A percentile compares a stretch with the other conserved stretches of the same genome.
These are phyloP conservation scores for Microdochium paspali DNA, from an alignment of 2,329 filamentous ascomycete genomes.

Conservation along the genomic window DNA sequence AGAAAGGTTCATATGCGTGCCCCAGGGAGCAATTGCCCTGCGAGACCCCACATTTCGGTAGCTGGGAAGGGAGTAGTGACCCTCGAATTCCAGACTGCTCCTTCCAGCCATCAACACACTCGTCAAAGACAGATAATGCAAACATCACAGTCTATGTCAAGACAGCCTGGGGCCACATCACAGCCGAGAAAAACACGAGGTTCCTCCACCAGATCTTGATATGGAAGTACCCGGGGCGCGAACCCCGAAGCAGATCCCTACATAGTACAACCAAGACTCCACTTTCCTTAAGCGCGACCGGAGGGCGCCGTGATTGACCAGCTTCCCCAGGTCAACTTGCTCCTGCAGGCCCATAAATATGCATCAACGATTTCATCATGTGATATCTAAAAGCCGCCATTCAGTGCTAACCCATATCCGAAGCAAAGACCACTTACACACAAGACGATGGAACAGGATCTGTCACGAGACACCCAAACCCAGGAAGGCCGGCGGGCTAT, in stretches of 20 bases:
- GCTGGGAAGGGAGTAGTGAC: neutral
- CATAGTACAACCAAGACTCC: neutral
- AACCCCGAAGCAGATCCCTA: neutral
- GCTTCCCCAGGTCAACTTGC: too few species aligned
- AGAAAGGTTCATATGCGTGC: neutral
- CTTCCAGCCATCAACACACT: neutral
- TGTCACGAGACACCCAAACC: neutral
- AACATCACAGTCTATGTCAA: neutral
- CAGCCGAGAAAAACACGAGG: neutral
- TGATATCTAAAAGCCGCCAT: neutral
- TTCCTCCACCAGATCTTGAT: neutral
- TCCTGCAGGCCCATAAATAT: too few species aligned
- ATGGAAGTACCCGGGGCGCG: neutral
- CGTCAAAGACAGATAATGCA: neutral
- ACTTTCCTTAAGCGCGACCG: neutral
- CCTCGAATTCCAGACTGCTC: neutral
- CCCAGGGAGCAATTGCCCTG: neutral
- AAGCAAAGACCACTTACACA: neutral
- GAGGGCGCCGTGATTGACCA: too few species aligned
- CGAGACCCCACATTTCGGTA: neutral
- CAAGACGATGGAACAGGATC: neutral
- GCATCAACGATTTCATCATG: too few species aligned
- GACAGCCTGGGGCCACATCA: neutral
- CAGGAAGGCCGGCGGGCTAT: neutral
- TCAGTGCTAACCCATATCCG: neutral